Conservation (phyloP, 139 green algal species). For the Pycnococcus provasolii region DNA sequence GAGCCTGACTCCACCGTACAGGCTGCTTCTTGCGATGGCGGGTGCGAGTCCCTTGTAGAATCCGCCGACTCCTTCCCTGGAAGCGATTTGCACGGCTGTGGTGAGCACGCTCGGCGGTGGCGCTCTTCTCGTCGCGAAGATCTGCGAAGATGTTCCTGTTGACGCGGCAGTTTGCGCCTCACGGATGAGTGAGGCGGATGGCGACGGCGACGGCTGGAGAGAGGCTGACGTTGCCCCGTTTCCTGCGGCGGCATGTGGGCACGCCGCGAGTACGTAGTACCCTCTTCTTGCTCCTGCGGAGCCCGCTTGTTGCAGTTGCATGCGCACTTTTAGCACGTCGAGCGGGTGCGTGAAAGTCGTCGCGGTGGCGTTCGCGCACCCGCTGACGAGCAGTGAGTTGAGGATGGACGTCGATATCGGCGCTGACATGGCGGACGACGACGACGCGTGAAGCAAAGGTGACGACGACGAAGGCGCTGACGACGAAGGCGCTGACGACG, state of each 20-base stretch:
- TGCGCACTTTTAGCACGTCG: constrained; percentile 11
- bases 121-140: neutral
- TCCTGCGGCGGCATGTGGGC: neutral
- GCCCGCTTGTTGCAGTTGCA: neutral
- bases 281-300: too few species aligned
- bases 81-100: neutral
- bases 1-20: constrained; percentile 59
- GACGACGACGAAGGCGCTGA: too few species aligned
- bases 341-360: constrained; percentile 13
- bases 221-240: neutral
- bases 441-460: too few species aligned
- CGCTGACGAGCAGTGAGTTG: neutral
- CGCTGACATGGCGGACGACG: too few species aligned
- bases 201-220: neutral
- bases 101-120: neutral
- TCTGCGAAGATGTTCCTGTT: too few species aligned
- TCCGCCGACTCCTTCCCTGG: neutral
- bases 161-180: too few species aligned
- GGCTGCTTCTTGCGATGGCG: constrained; percentile 13
- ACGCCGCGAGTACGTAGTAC: neutral
- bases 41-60: constrained; percentile 15
- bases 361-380: constrained; percentile 5
- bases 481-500: too few species aligned
- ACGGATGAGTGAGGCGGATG: neutral
- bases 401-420: too few species aligned